Conservation (phyloP, 1,284 basidiomycete genomes). For the Hymenochaete sp. region DNA sequence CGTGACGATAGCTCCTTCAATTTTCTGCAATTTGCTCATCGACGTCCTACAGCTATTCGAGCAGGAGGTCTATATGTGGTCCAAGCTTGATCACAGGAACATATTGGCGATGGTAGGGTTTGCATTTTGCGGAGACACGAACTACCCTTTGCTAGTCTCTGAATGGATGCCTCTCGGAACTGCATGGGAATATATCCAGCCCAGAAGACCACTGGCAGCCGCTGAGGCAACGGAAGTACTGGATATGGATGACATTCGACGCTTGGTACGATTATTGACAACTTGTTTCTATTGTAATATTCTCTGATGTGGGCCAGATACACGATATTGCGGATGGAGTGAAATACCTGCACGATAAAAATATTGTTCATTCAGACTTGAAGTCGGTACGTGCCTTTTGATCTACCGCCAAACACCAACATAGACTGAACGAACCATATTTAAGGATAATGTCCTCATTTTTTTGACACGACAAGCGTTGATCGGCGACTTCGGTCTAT, state of each 20-base stretch:
- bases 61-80: constrained; percentile 13
- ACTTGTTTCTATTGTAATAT: no score
- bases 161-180: constrained; percentile 12
- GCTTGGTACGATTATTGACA: background rate
- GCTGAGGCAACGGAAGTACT: no score
- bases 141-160: constrained; percentile 11
- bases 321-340: constrained; percentile 1
- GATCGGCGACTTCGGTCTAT: constrained; percentile 11
- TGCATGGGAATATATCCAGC: background rate
- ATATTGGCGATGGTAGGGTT: constrained; percentile 10
- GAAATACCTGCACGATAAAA: background rate
- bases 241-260: background rate
- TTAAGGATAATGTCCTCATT: constrained; percentile 12
- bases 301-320: background rate
- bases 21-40: no score
- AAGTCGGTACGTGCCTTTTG: background rate
- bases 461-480: constrained; percentile 1
- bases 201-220: background rate
- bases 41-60: background rate
- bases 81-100: constrained; percentile 11
- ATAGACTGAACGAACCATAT: background rate
- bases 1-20: no score
- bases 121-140: constrained; percentile 3
- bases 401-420: background rate
- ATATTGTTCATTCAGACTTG: constrained; percentile 1